Base-by-base conservation (phyloP, 148 eudicot species). In the Rheum nobile region DNA sequence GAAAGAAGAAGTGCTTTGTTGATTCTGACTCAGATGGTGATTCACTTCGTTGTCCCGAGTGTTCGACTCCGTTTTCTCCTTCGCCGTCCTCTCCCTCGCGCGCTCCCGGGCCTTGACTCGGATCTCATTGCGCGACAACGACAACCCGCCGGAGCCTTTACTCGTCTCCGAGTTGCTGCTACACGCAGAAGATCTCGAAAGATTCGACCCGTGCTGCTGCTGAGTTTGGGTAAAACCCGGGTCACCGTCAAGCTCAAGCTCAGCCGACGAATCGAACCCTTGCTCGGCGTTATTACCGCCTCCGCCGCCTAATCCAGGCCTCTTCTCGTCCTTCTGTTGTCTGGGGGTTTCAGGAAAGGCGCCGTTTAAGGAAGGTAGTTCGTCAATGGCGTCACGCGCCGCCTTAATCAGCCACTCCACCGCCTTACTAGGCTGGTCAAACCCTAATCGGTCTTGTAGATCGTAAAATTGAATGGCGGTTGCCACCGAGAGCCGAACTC, bases 401-500 rank as follows among this genome's bases (percentile, higher is more conserved):
- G 88, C 89, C 38, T 94, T 88, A 6, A 94, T 88, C 17, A 94
- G 78, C 98, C 98, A 94, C 74, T 94, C 98, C 3, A 94, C 98
- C 9, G 97, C 98, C 73, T 94, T 94, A 57, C 98, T 94, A 0
- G 98, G 98, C 76, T 91, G 98, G 75, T 94, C 98, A 26, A 75
- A 85, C 9, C 97, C 96, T 5, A 94, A 63, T 57, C 97, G 78
- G 37, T 94, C 98, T 34, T 94, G 98, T 14, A 94, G 77, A 79
- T 94, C 98, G 42, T 94, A 94, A 13, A 94, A 91, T 71, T 94
- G 97, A 4, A 94, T 91, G 0, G 98, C 98, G 0, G 98, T 94
- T 6, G 74, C 75, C 1, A 94, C 98, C 6, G 98, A 94, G 13
- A 94, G 80, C 21, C 98, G 71, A 6, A 94, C 93, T 1, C 98